Percentiles rank a stretch among this genome's conserved stretches.
Evolutionary conservation across 768 basidiomycete species (phyloP).

Genomic region (Tylopilus felleus): DNA sequence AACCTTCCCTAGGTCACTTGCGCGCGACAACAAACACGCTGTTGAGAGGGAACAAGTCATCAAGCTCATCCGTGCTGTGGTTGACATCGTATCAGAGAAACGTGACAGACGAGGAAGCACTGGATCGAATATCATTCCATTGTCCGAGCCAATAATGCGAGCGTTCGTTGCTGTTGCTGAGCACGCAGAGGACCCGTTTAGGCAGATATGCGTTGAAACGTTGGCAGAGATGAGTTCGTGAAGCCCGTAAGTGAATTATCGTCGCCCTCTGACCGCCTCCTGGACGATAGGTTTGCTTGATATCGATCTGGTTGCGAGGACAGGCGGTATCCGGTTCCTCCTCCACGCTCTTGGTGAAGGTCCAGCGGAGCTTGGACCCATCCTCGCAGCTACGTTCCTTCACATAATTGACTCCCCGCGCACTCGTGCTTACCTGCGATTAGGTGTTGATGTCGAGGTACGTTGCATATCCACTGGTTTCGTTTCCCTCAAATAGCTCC

Average conservation of each 20-base stretch:
- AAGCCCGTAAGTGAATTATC: slow-evolving; percentile 4
- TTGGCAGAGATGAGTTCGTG: slow-evolving; percentile 82
- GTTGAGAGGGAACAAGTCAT: slow-evolving; percentile 92
- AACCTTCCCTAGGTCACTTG: slow-evolving; percentile 58
- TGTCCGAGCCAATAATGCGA: slow-evolving; percentile 77
- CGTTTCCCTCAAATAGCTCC: neutral
- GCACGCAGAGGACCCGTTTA: slow-evolving; percentile 86
- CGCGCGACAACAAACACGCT: slow-evolving; percentile 77
- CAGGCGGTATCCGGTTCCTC: slow-evolving; percentile 83
- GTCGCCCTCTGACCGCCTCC: slow-evolving; percentile 7
- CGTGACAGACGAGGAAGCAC: slow-evolving; percentile 37
- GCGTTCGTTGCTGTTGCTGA: slow-evolving; percentile 93
- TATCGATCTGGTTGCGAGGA: slow-evolving; percentile 72
- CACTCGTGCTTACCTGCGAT: slow-evolving; percentile 69
- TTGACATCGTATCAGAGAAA: slow-evolving; percentile 70
- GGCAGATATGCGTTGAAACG: slow-evolving; percentile 78
- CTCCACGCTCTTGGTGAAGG: slow-evolving; percentile 89
- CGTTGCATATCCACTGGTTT: slow-evolving; percentile 10
- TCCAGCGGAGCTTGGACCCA: slow-evolving; percentile 73
- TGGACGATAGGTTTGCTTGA: slow-evolving; percentile 73
- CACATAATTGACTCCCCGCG: slow-evolving; percentile 83
- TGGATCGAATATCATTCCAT: slow-evolving; percentile 48
- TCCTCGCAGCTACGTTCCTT: slow-evolving; percentile 77
- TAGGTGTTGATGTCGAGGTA: slow-evolving; percentile 90
- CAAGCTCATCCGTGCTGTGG: slow-evolving; percentile 79